Conservation (phyloP, 768 basidiomycete genomes). For the Kwoniella europaea region DNA sequence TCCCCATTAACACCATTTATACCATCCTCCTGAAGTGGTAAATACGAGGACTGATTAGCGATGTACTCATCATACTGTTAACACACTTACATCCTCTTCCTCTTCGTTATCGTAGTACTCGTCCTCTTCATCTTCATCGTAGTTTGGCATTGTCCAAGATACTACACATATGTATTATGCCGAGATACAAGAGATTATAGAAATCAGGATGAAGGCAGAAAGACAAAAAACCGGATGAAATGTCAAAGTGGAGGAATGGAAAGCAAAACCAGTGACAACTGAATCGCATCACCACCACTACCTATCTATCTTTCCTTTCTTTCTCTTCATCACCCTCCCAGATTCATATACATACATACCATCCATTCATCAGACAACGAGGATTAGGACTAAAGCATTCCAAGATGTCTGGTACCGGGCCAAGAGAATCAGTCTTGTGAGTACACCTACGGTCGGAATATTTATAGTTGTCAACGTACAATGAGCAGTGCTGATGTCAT, state of each 20-base stretch:
- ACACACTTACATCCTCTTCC: conserved; percentile 69
- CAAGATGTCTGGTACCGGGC: conserved; percentile 83
- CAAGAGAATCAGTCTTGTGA: conserved; percentile 82
- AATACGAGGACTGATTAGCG: no score
- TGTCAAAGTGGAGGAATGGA: not conserved
- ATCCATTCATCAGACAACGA: not conserved
- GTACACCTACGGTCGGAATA: conserved; percentile 15
- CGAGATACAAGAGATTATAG: no score
- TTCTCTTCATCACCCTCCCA: not conserved
- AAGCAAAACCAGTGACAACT: not conserved
- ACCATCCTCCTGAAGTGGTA: conserved; percentile 60
- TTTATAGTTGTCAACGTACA: not conserved
- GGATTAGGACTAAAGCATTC: conserved; percentile 20
- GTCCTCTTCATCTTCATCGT: conserved; percentile 68
- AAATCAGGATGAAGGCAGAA: not conserved
- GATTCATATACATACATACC: not conserved
- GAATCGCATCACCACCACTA: not conserved
- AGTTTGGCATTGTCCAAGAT: conserved; percentile 31
- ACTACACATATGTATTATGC: conserved; percentile 11
- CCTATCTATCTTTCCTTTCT: not conserved
- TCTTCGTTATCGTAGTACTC: conserved; percentile 63
- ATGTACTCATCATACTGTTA: not conserved
- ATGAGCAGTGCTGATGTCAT: conserved; percentile 3
- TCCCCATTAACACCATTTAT: conserved; percentile 64
- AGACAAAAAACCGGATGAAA: conserved; percentile 9